Evolutionary conservation across 805 yeast species (phyloP).

Genomic region (Candida hispaniensis): DNA sequence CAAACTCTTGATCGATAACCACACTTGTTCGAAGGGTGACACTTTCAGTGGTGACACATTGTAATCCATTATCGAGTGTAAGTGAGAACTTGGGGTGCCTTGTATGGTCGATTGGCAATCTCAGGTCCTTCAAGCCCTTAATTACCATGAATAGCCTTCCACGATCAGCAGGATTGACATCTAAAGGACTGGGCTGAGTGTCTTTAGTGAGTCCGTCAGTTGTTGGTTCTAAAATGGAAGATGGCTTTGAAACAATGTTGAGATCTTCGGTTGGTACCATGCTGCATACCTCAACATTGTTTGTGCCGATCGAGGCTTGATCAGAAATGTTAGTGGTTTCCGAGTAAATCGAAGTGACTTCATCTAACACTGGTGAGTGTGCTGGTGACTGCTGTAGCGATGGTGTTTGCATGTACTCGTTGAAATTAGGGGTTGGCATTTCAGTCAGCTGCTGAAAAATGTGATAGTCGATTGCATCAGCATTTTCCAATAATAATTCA

Average conservation of each 20-base stretch:
- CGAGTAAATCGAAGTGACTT: too few relatives aligned
- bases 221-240: neutral
- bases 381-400: conserved; percentile 2
- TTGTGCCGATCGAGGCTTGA: too few relatives aligned
- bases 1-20: conserved; percentile 63
- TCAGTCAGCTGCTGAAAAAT: conserved; percentile 14
- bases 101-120: conserved; percentile 35
- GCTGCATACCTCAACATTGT: too few relatives aligned
- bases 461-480: conserved; percentile 14
- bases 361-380: neutral
- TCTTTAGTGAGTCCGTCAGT: too few relatives aligned
- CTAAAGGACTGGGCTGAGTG: neutral
- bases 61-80: conserved; percentile 65
- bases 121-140: conserved; percentile 27
- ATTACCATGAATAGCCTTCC: conserved; percentile 23
- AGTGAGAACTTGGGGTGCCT: conserved; percentile 40
- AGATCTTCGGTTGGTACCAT: neutral
- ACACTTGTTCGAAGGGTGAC: conserved; percentile 26
- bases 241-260: neutral
- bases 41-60: conserved; percentile 56
- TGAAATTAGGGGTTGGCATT: conserved; percentile 16
- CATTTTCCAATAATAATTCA: neutral
- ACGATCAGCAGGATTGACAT: conserved; percentile 17
- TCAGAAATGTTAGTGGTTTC: conserved; percentile 1
- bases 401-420: conserved; percentile 10